Base-by-base conservation (phyloP, 352 stramenopile genomes). In the Globisporangium uncinulatum region DNA sequence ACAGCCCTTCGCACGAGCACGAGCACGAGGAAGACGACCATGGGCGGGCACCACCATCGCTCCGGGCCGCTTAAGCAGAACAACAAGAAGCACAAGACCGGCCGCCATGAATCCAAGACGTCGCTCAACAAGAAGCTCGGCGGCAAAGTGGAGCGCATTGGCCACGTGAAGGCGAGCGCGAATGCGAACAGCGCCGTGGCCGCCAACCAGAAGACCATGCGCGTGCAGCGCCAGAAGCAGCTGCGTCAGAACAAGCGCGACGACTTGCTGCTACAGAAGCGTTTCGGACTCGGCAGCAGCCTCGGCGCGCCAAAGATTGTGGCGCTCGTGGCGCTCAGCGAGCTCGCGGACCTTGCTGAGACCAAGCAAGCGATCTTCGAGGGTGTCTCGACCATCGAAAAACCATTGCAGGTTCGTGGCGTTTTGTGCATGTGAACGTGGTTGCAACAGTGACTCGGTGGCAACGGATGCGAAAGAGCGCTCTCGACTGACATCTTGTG, bases 21-120 rank as follows among this genome's bases (percentile, higher is more conserved):
- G 8, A 7, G 29, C 24, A 32, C n/a, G 15, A n/a, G 29, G 41
- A 47, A 9, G 5, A 47, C 15, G 20, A 43, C 31, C 53, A 92
- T 89, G 79, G 65, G 70, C 68, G 76, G 72, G 61, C 81, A 92
- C 56, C 85, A 92, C 74, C 89, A 97, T 55, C 86, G 89, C 51
- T 84, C 86, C 42, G 87, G 86, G 47, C 78, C 84, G 68, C 78
- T 97, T 24, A 95, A 96, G 73, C 89, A 97, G 73, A 77, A 74
- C 43, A 97, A 97, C 74, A 95, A 95, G 70, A 94, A 96, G 74
- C 89, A 96, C 76, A 96, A 97, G 73, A 79, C 67, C 17, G 85
- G 85, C 0, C 76, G 75, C 21, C 83, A 95, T 78, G 86, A 84
- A 44, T 82, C 84, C 64, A 97, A 96, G 77, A 83, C 76, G 42